phyloP scores from a whole-genome alignment of 2,329 filamentous ascomycete species.

The Hymenoscyphus linearis region DNA sequence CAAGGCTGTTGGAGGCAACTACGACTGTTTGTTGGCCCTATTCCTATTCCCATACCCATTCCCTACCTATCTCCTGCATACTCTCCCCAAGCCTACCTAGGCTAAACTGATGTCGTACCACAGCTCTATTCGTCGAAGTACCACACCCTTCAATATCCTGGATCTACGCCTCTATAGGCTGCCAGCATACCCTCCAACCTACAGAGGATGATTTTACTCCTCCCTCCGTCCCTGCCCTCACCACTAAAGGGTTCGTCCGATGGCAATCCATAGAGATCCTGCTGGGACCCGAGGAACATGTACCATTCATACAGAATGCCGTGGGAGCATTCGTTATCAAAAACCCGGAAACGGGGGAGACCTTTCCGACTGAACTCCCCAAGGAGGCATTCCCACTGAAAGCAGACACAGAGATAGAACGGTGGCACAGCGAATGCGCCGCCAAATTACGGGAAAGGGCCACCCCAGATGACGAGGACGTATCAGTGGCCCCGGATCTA shows the following conservation, averaged over 20 bases:
- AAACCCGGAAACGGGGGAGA: slow-evolving; percentile 66
- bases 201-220: slow-evolving; percentile 62
- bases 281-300: slow-evolving; percentile 82
- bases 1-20: slow-evolving; percentile 67
- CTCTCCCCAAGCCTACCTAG: slow-evolving; percentile 4
- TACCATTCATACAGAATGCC: slow-evolving; percentile 74
- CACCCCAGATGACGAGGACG: slow-evolving; percentile 25
- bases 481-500: slow-evolving; percentile 21
- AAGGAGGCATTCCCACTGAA: slow-evolving; percentile 61
- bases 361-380: slow-evolving; percentile 57
- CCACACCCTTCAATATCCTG: slow-evolving; percentile 74
- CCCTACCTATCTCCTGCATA: neutral
- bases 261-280: slow-evolving; percentile 93
- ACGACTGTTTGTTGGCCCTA: slow-evolving; percentile 49
- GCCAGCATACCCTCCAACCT: slow-evolving; percentile 80
- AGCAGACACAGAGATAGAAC: slow-evolving; percentile 73
- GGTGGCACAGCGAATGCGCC: slow-evolving; percentile 79
- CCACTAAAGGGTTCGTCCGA: slow-evolving; percentile 76
- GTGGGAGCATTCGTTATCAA: slow-evolving; percentile 71
- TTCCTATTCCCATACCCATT: slow-evolving; percentile 2
- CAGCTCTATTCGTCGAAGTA: slow-evolving; percentile 71
- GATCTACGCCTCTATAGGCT: slow-evolving; percentile 88
- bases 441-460: slow-evolving; percentile 62
- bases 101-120: slow-evolving; percentile 16
- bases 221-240: slow-evolving; percentile 78